These are phyloP conservation scores for Beta lomatogona DNA, from an alignment of 179 eudicot genomes.

Conservation along the genomic window DNA sequence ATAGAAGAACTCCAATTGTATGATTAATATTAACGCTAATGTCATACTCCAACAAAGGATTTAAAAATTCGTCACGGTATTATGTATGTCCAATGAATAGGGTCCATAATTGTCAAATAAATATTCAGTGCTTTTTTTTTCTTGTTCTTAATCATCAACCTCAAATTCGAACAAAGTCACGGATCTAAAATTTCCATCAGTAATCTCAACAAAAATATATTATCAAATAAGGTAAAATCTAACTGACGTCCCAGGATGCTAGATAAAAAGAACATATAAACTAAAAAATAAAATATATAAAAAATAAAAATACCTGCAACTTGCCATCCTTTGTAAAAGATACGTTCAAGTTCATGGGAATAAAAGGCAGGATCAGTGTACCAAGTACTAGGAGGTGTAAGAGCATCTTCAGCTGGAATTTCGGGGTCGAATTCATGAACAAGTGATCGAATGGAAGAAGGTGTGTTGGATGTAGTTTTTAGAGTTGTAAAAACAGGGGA, in stretches of 20 bases:
- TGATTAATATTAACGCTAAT: too few relatives aligned
- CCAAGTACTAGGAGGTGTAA: slow-evolving; percentile 89
- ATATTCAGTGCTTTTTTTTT: too few relatives aligned
- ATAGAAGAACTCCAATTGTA: too few relatives aligned
- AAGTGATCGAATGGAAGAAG: slow-evolving; percentile 12
- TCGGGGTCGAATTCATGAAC: slow-evolving; percentile 63
- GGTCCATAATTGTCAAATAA: neutral
- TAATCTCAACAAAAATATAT: too few relatives aligned
- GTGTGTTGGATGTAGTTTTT: neutral
- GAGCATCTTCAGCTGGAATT: slow-evolving; percentile 66
- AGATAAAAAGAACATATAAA: neutral
- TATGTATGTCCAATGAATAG: neutral
- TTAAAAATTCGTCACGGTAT: neutral
- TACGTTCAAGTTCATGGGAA: slow-evolving; percentile 63
- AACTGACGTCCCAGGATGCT: too few relatives aligned
- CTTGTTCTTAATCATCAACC: too few relatives aligned
- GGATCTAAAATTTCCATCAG: neutral
- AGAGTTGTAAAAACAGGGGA: neutral
- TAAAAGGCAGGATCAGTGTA: slow-evolving; percentile 71
- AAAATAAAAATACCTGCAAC: slow-evolving; percentile 56
- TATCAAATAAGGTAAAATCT: too few relatives aligned
- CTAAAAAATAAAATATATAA: neutral
- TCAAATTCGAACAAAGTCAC: too few relatives aligned
- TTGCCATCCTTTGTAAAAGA: slow-evolving; percentile 90
- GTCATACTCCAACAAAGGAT: neutral